These are phyloP conservation scores for Rhizophora mangle DNA, from an alignment of 345 rosid genomes.

Conservation along the genomic window DNA sequence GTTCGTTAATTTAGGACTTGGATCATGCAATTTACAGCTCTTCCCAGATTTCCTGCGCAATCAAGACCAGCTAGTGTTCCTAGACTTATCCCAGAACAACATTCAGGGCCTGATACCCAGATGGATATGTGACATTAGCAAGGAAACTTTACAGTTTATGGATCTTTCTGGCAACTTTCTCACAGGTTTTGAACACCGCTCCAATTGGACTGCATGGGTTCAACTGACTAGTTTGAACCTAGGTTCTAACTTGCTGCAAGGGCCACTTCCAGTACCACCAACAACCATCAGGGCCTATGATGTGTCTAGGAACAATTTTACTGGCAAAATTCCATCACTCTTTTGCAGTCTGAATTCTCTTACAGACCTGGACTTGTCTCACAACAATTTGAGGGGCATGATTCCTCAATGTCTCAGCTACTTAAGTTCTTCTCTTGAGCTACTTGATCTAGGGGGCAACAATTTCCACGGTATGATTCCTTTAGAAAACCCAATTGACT, in stretches of 20 bases:
- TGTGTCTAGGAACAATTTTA: neutral
- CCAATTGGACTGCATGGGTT: neutral
- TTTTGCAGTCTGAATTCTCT: conserved; percentile 11
- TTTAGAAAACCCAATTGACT: neutral
- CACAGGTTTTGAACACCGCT: neutral
- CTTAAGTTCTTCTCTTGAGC: neutral
- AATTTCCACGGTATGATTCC: conserved; percentile 21
- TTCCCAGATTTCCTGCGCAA: conserved; percentile 20
- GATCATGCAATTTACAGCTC: conserved; percentile 22
- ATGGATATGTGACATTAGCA: conserved; percentile 13
- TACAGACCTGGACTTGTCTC: conserved; percentile 17
- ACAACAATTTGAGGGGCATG: conserved; percentile 29
- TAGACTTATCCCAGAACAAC: conserved; percentile 19
- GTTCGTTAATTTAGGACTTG: neutral
- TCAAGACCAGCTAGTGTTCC: neutral
- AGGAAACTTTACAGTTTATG: conserved; percentile 1
- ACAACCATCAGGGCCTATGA: neutral
- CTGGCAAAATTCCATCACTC: conserved; percentile 1
- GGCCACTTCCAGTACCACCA: conserved; percentile 6
- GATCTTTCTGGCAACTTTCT: conserved; percentile 14
- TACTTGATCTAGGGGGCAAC: conserved; percentile 17
- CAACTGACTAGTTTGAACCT: neutral
- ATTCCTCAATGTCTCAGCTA: conserved; percentile 24
- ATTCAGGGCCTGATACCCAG: conserved; percentile 19
- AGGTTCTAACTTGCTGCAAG: conserved; percentile 13